Conservation (phyloP, 495 filamentous ascomycete genomes). For the Penicillium herquei region DNA sequence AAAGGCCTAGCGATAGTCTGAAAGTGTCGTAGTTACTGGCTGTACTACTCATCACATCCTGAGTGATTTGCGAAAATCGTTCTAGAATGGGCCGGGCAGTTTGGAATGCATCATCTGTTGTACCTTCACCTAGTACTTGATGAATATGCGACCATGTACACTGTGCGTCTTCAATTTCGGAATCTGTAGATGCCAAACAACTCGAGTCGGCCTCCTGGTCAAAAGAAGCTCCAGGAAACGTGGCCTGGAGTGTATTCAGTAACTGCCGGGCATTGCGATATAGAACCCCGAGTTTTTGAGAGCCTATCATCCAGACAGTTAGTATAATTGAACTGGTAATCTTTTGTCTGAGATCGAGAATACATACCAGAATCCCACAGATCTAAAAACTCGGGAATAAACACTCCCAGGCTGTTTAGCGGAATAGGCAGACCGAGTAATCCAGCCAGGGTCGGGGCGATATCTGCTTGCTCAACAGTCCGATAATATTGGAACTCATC, state of each 20-base stretch:
- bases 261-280: conserved; percentile 78
- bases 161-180: conserved; percentile 57
- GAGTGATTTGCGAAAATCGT: conserved; percentile 66
- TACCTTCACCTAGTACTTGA: conserved; percentile 7
- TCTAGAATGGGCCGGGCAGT: conserved; percentile 23
- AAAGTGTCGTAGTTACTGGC: conserved; percentile 86
- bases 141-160: conserved; percentile 60
- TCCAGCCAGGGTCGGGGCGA: conserved; percentile 85
- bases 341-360: background rate
- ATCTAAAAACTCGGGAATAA: conserved; percentile 73
- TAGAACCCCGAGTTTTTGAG: conserved; percentile 63
- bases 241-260: conserved; percentile 64
- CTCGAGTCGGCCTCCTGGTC: conserved; percentile 32
- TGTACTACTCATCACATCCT: conserved; percentile 75
- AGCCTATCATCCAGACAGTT: conserved; percentile 17
- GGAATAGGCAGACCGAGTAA: conserved; percentile 86
- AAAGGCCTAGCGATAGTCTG: conserved; percentile 55
- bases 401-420: conserved; percentile 87
- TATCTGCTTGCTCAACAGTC: conserved; percentile 86
- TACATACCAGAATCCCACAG: conserved; percentile 65
- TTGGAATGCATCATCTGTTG: conserved; percentile 7
- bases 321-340: background rate
- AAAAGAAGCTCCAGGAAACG: conserved; percentile 60
- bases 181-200: conserved; percentile 42
- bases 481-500: conserved; percentile 75